Percentiles rank a stretch among this genome's conserved stretches.
These are phyloP conservation scores for Monilinia fructicola DNA, from an alignment of 2,329 filamentous ascomycete genomes.

Conservation along the genomic window DNA sequence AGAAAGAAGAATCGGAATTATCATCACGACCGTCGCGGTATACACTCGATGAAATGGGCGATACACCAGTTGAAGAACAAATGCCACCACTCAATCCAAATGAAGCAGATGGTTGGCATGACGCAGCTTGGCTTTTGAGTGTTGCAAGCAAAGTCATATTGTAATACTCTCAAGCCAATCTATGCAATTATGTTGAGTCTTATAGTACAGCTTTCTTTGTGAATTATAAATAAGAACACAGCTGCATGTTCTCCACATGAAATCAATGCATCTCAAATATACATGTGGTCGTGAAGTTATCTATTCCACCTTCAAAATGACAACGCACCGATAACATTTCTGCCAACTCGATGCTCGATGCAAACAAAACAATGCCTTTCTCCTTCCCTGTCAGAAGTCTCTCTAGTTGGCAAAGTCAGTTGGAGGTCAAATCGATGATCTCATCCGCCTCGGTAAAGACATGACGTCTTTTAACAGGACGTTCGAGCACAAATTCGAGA, in stretches of 20 bases:
- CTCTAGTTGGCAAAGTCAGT: background rate
- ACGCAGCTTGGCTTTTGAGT: slow-evolving; percentile 66
- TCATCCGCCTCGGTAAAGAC: slow-evolving; percentile 16
- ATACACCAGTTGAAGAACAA: slow-evolving; percentile 45
- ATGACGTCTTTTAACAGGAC: slow-evolving; percentile 23
- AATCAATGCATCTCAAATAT: slow-evolving; percentile 3
- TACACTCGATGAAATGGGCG: slow-evolving; percentile 27
- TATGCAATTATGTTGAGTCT: background rate
- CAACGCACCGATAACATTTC: background rate
- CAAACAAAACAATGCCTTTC: background rate
- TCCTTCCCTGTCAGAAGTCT: background rate
- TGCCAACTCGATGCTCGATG: background rate
- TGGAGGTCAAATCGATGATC: slow-evolving; percentile 19
- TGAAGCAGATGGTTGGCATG: slow-evolving; percentile 62
- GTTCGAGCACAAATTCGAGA: slow-evolving; percentile 18
- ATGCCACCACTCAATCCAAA: slow-evolving; percentile 51
- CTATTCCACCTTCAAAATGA: background rate
- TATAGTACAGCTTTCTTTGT: slow-evolving; percentile 16
- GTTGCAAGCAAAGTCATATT: slow-evolving; percentile 48
- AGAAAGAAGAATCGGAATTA: slow-evolving; percentile 40
- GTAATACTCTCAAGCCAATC: background rate
- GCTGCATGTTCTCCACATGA: slow-evolving; percentile 2
- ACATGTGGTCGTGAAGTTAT: slow-evolving; percentile 5
- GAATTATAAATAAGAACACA: slow-evolving; percentile 18
- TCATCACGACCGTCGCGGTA: slow-evolving; percentile 33